Conservation (phyloP, 2,329 filamentous ascomycete genomes). For the Lecanicillium sp. region DNA sequence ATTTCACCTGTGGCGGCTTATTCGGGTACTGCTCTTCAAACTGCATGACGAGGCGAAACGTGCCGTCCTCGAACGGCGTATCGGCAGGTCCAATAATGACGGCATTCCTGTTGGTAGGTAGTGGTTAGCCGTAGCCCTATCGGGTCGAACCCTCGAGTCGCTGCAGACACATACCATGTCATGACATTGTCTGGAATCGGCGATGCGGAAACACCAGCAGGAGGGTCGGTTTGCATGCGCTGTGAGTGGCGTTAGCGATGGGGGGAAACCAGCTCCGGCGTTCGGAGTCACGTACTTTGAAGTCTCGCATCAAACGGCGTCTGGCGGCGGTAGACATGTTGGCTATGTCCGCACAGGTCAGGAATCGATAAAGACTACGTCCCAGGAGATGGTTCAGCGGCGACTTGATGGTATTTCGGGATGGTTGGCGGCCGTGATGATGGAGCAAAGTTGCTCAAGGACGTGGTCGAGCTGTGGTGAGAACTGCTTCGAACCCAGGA, state of each 20-base stretch:
- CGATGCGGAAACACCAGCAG: constrained; percentile 91
- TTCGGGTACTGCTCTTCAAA: constrained; percentile 99
- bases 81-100: constrained; percentile 96
- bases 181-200: constrained; percentile 95
- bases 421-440: background rate
- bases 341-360: constrained; percentile 4
- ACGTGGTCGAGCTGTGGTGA: constrained; percentile 1
- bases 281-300: constrained; percentile 62
- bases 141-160: too few species aligned
- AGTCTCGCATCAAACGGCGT: constrained; percentile 96
- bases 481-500: constrained; percentile 4
- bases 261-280: constrained; percentile 5
- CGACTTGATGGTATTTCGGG: background rate
- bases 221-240: constrained; percentile 99
- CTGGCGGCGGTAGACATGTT: constrained; percentile 82
- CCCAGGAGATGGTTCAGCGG: background rate
- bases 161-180: constrained; percentile 70
- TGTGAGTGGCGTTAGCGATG: constrained; percentile 27
- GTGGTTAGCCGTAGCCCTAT: too few species aligned
- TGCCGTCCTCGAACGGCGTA: constrained; percentile 96
- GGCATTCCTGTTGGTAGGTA: constrained; percentile 93
- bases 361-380: too few species aligned
- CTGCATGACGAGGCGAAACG: constrained; percentile 95
- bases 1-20: constrained; percentile 95
- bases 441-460: background rate